Base-by-base conservation (phyloP, 2,329 filamentous ascomycete species). In the Onygena corvina region DNA sequence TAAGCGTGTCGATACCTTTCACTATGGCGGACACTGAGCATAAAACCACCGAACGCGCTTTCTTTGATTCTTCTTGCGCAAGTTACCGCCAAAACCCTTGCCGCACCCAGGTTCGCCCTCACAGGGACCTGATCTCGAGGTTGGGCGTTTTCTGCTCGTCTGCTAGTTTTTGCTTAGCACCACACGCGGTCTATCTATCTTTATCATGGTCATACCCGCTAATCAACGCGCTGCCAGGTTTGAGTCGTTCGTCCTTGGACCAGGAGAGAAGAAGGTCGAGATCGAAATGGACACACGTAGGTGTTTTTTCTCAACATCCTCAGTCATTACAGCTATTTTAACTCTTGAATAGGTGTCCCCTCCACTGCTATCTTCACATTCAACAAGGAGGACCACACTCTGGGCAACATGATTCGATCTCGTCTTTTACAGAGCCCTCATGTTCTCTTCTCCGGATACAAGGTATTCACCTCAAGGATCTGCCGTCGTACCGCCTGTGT, bases 311-410 rank as follows among this genome's bases (percentile, higher is more conserved):
- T 44, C 38, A 27, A 14, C 29, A 12, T 25, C 14, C 12, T 48
- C 9, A 12, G 20, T 14, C 4, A 25, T 49, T 18, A n/a, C n/a
- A 2, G 20, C 12, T 34, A 16, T 9, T 45, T 16, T 45, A 30
- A 47, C 34, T 30, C 11, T 16, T 30, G 12, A 18, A 16, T 12
- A 92, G 88, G 87, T 62, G 88, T 94, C 64, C 86, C 90, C 18
- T 94, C 94, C 65, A 88, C 86, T n/a, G 85, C 87, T 7, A 85
- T 95, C 68, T 98, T 98, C 71, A 81, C 86, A 52, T 81, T 98
- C 69, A 86, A 87, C 69, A 96, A 95, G 68, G 92, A 98, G 67
- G 92, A 98, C 60, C 90, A 95, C 70, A 95, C 90, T 1, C 78
- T 98, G 21, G 92, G 83, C 59, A 95, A 98, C 67, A 76, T 98